Evolutionary conservation across 2,329 filamentous ascomycete species (phyloP), one percentile per base, ranked within the genome.

Genomic region (Davidsoniella neocaledoniae): DNA sequence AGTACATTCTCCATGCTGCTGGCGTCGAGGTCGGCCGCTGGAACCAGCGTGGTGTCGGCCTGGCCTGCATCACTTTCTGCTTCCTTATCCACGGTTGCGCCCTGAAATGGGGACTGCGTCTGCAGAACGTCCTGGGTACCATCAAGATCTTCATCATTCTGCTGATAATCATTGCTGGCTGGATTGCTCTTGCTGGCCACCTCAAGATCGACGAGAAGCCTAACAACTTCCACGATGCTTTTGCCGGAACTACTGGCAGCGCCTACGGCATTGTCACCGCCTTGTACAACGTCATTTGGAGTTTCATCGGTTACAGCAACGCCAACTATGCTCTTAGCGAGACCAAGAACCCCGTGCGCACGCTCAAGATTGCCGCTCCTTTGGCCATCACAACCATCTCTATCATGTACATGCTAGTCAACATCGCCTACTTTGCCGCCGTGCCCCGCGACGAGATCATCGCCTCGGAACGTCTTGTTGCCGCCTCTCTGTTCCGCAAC

Each of bases 271-370:
- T 81, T 33, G 77, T 81, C n/a, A 82, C 76, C 1, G 78, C 80
- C 0, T 64, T 84, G 0, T 83, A 81, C 67, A 83, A 82, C 56
- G 78, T 83, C 54, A 79, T 83, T 57, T 83, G 79, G 73, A 77
- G 73, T 53, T 84, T 77, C 57, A 73, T 80, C 55, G 79, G 79
- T 21, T 81, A 79, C 67, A 74, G 69, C 64, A 82, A 81, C 60
- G 78, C 77, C 59, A 81, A 81, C 64, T 80, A 82, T 57, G 76
- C 71, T 43, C 66, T 79, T 29, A 74, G 71, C 58, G 80, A 84
- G 65, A 80, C 77, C 43, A 76, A 71, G 59, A 74, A 81, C 61
- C 79, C 79, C 0, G 71, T 78, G 4, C 68, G 69, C 21, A 83
- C 79, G 0, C 68, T 83, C 52, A 79, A 76, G 61, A 71, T 77